Base-by-base conservation (phyloP, 2,329 filamentous ascomycete species). In the Biscogniauxia mediterranea region DNA sequence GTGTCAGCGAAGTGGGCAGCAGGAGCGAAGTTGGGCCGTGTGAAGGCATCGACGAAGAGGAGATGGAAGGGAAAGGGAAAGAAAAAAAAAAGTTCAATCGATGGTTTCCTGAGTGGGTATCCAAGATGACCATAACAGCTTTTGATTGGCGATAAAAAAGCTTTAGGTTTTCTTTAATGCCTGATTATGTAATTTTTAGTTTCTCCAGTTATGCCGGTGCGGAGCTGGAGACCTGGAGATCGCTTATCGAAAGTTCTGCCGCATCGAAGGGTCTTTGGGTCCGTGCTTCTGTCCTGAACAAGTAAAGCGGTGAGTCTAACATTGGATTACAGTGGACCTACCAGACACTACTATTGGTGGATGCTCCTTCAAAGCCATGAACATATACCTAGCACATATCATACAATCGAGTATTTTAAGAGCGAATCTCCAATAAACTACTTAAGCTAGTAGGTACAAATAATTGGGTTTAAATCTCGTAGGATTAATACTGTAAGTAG, bases 81-180 rank as follows among this genome's bases (percentile, higher is more conserved):
- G 60, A 57, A 61, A 64, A 64, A 70, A 66, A 68, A 66, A 68
- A 67, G 63, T 60, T 63, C 54, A 62, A 58, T 61, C 55, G 61
- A 57, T 52, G 55, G 49, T 60, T 61, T 38, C 32, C 25, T 25
- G 2, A 52, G 50, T 52, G 26, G 28, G 25, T 50, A 49, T 55
- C 42, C 42, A 21, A 58, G 46, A 61, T 65, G 59, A 62, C 51
- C 42, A 56, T 52, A 51, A 55, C 32, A 49, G 25, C 55, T 57
- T 52, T 63, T 59, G 64, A 64, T 62, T 65, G 61, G 64, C 52
- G 51, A 32, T 32, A 56, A 55, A 53, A 53, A 52, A 57, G 56
- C 58, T 59, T 56, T 61, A 62, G 59, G 54, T 63, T 59, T 70
- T 69, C n/a, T 62, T 61, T 58, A 58, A 58, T 58, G 50, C 57